A percentile compares a stretch with the other conserved stretches of the same genome.
Evolutionary conservation across 495 filamentous ascomycete species (phyloP).

Genomic region (Talaromyces thailandensis): DNA sequence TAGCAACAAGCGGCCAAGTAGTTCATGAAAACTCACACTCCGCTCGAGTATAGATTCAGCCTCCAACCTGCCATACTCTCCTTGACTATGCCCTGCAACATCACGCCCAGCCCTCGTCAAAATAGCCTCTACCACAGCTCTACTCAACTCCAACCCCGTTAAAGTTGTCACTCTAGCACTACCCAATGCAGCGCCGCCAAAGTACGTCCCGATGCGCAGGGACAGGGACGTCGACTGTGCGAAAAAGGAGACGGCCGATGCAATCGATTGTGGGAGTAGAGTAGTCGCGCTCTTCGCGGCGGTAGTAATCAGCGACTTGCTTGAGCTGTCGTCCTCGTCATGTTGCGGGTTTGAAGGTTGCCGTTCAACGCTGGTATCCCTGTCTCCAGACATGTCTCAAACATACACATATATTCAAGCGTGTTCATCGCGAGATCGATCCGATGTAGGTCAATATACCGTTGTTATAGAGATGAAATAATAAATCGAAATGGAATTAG

Average conservation of each 20-base stretch:
- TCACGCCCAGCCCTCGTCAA: conserved; percentile 61
- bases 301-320: conserved; percentile 10
- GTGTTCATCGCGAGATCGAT: not conserved
- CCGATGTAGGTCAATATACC: not conserved
- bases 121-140: conserved; percentile 57
- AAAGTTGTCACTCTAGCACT: conserved; percentile 60
- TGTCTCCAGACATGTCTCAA: not conserved
- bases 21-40: conserved; percentile 29
- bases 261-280: conserved; percentile 57
- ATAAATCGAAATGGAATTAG: not conserved
- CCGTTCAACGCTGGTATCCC: not conserved
- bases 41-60: conserved; percentile 53
- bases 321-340: not conserved
- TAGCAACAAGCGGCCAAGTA: not conserved
- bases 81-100: conserved; percentile 44
- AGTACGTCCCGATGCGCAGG: conserved; percentile 58
- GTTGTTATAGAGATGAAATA: not conserved
- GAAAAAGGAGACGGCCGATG: conserved; percentile 59
- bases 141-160: conserved; percentile 59
- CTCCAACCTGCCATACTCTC: conserved; percentile 48
- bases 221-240: conserved; percentile 62
- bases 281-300: conserved; percentile 40
- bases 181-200: conserved; percentile 56
- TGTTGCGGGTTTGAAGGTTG: not conserved
- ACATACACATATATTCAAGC: not conserved